Percentiles rank a stretch among this genome's conserved stretches.
These are phyloP conservation scores for Trichosporon sp. DNA, from an alignment of 1,284 basidiomycete genomes.

Conservation along the genomic window DNA sequence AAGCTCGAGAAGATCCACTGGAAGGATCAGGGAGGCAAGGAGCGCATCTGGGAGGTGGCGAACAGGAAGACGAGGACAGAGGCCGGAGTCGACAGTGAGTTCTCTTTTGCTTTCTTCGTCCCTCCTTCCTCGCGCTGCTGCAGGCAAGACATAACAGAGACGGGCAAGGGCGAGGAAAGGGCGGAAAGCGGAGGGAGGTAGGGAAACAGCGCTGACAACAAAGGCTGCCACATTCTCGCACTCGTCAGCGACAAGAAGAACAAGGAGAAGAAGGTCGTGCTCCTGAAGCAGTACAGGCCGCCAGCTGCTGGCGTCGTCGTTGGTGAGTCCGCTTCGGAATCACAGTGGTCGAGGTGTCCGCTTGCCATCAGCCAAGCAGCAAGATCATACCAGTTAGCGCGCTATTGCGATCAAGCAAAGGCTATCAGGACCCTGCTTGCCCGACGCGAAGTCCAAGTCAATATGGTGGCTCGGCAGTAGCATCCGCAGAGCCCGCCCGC, in stretches of 20 bases:
- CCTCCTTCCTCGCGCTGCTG: too few species aligned
- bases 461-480: too few species aligned
- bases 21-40: slow-evolving; percentile 65
- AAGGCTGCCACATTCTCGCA: slow-evolving; percentile 75
- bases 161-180: too few species aligned
- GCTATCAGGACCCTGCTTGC: too few species aligned
- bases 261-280: slow-evolving; percentile 60
- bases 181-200: too few species aligned
- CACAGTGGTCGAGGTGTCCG: not conserved
- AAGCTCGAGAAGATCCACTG: slow-evolving; percentile 58
- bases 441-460: too few species aligned
- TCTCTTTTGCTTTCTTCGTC: not conserved
- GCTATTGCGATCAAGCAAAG: too few species aligned
- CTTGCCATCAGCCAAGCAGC: not conserved
- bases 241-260: slow-evolving; percentile 65
- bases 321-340: slow-evolving; percentile 53
- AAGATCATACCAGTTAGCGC: too few species aligned
- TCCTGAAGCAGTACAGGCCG: slow-evolving; percentile 84
- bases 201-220: too few species aligned
- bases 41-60: slow-evolving; percentile 81
- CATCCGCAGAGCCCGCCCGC: not conserved
- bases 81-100: slow-evolving; percentile 71
- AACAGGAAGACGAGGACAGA: slow-evolving; percentile 69
- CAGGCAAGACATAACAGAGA: too few species aligned
- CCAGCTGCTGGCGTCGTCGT: slow-evolving; percentile 69